Base-by-base conservation (phyloP, 2,329 filamentous ascomycete species). In the Fusarium citri region DNA sequence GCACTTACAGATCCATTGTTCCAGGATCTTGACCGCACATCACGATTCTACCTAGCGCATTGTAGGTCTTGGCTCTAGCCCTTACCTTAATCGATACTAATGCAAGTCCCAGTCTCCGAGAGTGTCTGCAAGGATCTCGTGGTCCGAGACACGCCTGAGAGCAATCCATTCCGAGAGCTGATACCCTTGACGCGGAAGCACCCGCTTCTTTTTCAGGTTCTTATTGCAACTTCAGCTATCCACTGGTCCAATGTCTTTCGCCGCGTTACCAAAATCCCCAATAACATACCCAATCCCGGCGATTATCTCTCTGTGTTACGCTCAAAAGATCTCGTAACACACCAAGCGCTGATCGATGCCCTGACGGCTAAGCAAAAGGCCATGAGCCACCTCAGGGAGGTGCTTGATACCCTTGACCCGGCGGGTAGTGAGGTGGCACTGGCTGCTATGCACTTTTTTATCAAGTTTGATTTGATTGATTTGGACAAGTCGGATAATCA, bases 51-150 rank as follows among this genome's bases (percentile, higher is more conserved):
- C 73, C 77, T 87, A 43, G 78, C 81, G 40, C 84, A 87, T 61
- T 87, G 85, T 87, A 66, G 59, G 66, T 72, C 48, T 47, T 63
- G 30, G 48, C 41, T 61, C 26, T 40, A 68, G 45, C 23, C 34
- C 28, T 31, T 55, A 59, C 22, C 22, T 47, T 43, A 48, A 57
- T 61, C 57, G 37, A 68, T 71, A 62, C 77, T 78, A 76, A 75
- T 61, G 66, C 58, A 68, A 56, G 55, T 56, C 42, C 42, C 54
- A 86, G 80, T 85, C 79, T 76, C 82, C 74, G 73, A 81, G 62
- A 77, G 84, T 54, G 79, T 89, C 59, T 88, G 86, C 75, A 83
- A 84, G 74, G 86, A 88, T 69, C 81, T 89, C 49, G 83, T 86
- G 41, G 79, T 83, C 56, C 81, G 85, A 69, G 84, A 86, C 74